Evolutionary conservation across 129 eudicot genomes (phyloP).

Genomic region (Artemisia argyi): DNA sequence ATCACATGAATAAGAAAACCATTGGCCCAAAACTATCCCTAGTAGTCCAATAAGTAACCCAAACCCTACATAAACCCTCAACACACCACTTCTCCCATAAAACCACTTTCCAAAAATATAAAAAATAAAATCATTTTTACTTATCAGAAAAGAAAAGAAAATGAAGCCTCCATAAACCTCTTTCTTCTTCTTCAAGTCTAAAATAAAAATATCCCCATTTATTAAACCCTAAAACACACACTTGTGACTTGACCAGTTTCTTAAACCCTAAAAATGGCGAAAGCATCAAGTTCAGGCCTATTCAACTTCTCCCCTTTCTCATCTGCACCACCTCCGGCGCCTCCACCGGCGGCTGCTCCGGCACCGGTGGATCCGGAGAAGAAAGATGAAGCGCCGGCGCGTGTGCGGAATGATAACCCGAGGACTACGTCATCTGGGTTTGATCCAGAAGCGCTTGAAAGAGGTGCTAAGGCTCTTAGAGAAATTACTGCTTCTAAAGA

Average conservation of each 20-base stretch:
- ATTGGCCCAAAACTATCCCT: constrained; percentile 1
- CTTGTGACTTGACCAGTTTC: neutral
- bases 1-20: neutral
- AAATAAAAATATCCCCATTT: neutral
- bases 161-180: constrained; percentile 16
- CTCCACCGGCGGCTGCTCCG: constrained; percentile 23
- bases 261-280: constrained; percentile 44
- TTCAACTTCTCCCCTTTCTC: constrained; percentile 66
- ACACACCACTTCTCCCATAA: neutral
- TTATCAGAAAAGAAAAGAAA: neutral
- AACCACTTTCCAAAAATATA: neutral
- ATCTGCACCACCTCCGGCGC: constrained; percentile 29
- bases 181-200: constrained; percentile 65
- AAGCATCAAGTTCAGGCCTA: constrained; percentile 52
- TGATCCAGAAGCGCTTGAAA: constrained; percentile 87
- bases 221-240: neutral
- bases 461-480: constrained; percentile 66
- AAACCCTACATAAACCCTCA: constrained; percentile 98
- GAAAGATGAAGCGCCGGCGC: constrained; percentile 27
- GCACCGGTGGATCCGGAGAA: constrained; percentile 29
- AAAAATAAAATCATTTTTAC: neutral
- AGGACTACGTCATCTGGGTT: constrained; percentile 87
- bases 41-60: neutral
- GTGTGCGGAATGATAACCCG: constrained; percentile 73
- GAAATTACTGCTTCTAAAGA: constrained; percentile 50